Conservation (phyloP, 2,329 filamentous ascomycete genomes). For the Talaromyces verruculosus region DNA sequence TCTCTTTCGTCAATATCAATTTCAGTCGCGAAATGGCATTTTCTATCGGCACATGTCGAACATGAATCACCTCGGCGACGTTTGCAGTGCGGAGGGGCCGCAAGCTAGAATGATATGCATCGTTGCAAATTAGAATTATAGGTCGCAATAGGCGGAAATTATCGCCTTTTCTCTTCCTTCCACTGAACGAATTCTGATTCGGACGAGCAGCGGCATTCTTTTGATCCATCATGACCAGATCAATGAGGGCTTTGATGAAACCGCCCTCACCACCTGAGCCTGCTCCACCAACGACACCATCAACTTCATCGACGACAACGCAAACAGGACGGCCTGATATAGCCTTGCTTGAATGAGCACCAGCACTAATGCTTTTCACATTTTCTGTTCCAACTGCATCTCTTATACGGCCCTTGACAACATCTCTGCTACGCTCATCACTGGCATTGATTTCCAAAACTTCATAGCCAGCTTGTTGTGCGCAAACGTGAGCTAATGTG, state of each 20-base stretch:
- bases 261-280: constrained; percentile 81
- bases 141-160: constrained; percentile 84
- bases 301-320: constrained; percentile 93
- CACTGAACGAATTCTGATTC: constrained; percentile 22
- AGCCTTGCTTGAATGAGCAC: constrained; percentile 51
- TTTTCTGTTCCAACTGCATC: constrained; percentile 94
- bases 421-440: constrained; percentile 84
- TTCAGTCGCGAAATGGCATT: constrained; percentile 81
- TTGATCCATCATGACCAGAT: constrained; percentile 82
- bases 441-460: constrained; percentile 97
- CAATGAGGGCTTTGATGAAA: constrained; percentile 92
- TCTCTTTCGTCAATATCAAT: constrained; percentile 82
- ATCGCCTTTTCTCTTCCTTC: constrained; percentile 68
- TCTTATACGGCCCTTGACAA: constrained; percentile 86
- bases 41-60: constrained; percentile 83
- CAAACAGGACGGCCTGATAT: constrained; percentile 82
- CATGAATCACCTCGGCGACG: constrained; percentile 85
- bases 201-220: constrained; percentile 61
- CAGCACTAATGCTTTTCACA: constrained; percentile 65
- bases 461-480: constrained; percentile 91
- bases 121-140: constrained; percentile 93
- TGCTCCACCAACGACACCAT: constrained; percentile 83
- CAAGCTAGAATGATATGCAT: constrained; percentile 88
- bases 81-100: constrained; percentile 80
- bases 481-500: constrained; percentile 92